Base-by-base conservation (phyloP, 2,329 filamentous ascomycete species). In the Colletotrichum incanum region DNA sequence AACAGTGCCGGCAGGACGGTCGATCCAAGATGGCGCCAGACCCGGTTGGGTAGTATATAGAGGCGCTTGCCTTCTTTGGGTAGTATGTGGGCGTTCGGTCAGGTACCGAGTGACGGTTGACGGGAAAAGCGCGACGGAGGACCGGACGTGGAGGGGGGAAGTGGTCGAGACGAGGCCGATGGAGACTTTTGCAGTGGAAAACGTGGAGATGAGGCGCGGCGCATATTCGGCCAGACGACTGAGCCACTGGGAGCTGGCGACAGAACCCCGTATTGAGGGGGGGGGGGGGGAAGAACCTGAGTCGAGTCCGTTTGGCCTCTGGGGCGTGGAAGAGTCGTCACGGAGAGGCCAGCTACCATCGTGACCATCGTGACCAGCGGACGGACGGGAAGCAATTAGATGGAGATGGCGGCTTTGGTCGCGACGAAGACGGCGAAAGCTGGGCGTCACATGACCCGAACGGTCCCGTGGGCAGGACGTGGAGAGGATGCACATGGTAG, bases 71-170 rank as follows among this genome's bases (percentile, higher is more conserved):
- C 59, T 9, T 11, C 5, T 65, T 60, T 28, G 65, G 43, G 70
- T 20, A 72, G 16, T 65, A 34, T 62, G 28, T 39, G 68, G 68
- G 23, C 16, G 8, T 47, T 67, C 68, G 68, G 68, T 52, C 68
- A 71, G 68, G 68, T 58, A 71, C 68, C 68, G 68, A 71, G 52
- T 67, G 68, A 71, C 68, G 64, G 68, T 67, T 67, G 64, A 71
- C 68, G 68, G 64, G 50, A 71, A 71, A 71, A 71, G 55, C 63
- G 67, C 63, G 47, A 67, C 67, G 67, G 67, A 71, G 47, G 47
- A 47, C 55, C 62, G 63, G 67, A 61, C 28, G 54, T 39, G 59
- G 49, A 39, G 55, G 39, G 62, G 28, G 12, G 37, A 58, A 28
- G 14, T 37, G 59, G 60, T 62, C 60, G 31, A 37, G 60, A 50